A percentile compares a stretch with the other conserved stretches of the same genome.
Evolutionary conservation across 2,329 filamentous ascomycete genomes (phyloP).

Genomic region (Ophiosphaerella korrae): DNA sequence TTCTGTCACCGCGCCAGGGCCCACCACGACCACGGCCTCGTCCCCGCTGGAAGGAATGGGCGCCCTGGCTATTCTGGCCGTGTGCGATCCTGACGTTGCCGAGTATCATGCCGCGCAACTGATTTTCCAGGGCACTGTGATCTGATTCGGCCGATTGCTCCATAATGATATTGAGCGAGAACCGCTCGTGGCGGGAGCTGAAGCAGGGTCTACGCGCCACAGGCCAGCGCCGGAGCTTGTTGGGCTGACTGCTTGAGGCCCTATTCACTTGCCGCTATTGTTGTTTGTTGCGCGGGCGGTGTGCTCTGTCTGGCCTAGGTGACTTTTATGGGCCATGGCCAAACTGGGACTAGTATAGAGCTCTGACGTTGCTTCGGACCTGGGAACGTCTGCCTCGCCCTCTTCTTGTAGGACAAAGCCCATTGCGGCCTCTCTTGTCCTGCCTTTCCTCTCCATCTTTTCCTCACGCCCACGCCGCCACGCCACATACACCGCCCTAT

Average conservation of each 20-base stretch:
- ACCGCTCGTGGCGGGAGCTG: no score
- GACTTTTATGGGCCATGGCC: conserved; percentile 10
- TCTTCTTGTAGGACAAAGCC: conserved; percentile 5
- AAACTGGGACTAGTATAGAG: conserved; percentile 13
- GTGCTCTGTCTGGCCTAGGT: neutral
- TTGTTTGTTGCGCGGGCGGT: neutral
- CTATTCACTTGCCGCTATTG: neutral
- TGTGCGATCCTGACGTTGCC: conserved; percentile 52
- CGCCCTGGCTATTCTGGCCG: conserved; percentile 20
- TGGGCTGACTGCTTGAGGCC: neutral
- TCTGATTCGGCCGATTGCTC: conserved; percentile 13
- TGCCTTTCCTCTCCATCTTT: conserved; percentile 22
- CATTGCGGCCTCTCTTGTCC: conserved; percentile 10
- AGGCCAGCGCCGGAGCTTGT: no score
- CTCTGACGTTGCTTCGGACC: conserved; percentile 14
- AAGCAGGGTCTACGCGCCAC: no score
- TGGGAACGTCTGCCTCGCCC: neutral
- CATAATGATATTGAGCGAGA: conserved; percentile 20
- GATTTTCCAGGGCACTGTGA: conserved; percentile 53
- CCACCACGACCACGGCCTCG: conserved; percentile 27
- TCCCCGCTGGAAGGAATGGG: conserved; percentile 24
- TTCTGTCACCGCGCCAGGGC: conserved; percentile 15
- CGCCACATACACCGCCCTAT: conserved; percentile 21
- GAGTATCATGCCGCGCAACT: conserved; percentile 65
- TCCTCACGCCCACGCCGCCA: conserved; percentile 25